phyloP scores from a whole-genome alignment of 106 monocot genomes.

The Dendrobium catenatum region DNA sequence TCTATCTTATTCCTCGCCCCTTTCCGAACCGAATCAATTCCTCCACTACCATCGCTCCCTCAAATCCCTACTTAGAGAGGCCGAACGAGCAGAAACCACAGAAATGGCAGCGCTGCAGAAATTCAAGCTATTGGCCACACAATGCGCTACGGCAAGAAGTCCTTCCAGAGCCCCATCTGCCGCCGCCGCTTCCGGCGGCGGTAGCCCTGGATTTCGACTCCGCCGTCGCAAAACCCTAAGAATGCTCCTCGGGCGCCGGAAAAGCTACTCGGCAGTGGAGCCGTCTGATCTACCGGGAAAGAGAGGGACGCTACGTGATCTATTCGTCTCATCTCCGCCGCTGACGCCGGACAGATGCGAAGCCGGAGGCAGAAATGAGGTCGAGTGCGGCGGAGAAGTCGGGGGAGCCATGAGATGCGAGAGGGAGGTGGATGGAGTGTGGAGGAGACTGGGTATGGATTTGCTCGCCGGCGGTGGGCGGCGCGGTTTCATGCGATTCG shows the following conservation, averaged over 20 bases:
- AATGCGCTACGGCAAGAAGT: not conserved
- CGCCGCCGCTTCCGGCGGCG: not conserved
- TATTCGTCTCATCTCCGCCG: not conserved
- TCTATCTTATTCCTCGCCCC: too few species aligned
- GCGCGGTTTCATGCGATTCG: not conserved
- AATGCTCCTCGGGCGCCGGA: not conserved
- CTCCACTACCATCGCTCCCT: too few species aligned
- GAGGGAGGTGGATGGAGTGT: not conserved
- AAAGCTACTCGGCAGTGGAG: not conserved
- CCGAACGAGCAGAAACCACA: too few species aligned
- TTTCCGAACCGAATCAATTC: too few species aligned
- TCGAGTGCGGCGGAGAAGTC: not conserved
- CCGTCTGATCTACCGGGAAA: not conserved
- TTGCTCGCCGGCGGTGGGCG: not conserved
- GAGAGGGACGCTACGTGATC: not conserved
- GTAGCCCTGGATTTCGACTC: not conserved
- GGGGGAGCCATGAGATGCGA: not conserved
- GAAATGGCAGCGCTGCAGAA: not conserved
- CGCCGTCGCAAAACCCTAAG: not conserved
- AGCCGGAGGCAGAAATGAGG: not conserved
- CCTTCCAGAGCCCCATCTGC: not conserved
- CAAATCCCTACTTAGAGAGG: too few species aligned
- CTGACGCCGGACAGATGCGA: not conserved
- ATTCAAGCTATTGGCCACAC: not conserved
- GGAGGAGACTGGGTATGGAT: not conserved